Conservation (phyloP, 164 flowering plant species). For the grape (Vitis vinifera) region ASM3070453v1 NC_081809.1:4504001-4504500, state of each 20-base stretch:
- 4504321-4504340: slow-evolving; percentile 34
- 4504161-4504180: too few species aligned
- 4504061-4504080: too few species aligned
- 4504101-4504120: too few species aligned
- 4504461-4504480: neutral
- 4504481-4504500: neutral
- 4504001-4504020: too few species aligned
- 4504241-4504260: neutral
- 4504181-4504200: too few species aligned
- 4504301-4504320: slow-evolving; percentile 11
- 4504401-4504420: neutral
- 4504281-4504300: slow-evolving; percentile 34
- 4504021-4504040: too few species aligned
- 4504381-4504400: slow-evolving; percentile 16
- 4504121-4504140: too few species aligned
- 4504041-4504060: too few species aligned
- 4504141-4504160: too few species aligned
- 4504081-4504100: too few species aligned
- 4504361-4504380: slow-evolving; percentile 61
- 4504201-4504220: too few species aligned
- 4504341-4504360: slow-evolving; percentile 40
- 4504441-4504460: neutral
- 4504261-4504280: slow-evolving; percentile 17
- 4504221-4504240: too few species aligned
- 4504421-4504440: neutral